phyloP scores from a whole-genome alignment of 2,329 filamentous ascomycete genomes.

The Ceratocystis diversiconidia region DNA sequence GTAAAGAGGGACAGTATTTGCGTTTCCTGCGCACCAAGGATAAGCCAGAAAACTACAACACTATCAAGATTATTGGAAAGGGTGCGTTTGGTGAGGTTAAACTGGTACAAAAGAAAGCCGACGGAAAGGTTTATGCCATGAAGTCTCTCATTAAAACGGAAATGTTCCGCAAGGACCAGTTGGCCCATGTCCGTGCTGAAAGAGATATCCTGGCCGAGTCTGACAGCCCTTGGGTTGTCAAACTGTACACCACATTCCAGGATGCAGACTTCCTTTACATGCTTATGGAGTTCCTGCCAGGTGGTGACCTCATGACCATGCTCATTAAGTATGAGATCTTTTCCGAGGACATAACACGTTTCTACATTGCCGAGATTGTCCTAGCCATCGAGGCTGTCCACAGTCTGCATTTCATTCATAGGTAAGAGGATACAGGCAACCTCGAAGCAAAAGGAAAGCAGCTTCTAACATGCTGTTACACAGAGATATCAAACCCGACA shows the following conservation, averaged over 20 bases:
- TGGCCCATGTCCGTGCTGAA: conserved; percentile 93
- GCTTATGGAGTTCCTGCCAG: conserved; percentile 97
- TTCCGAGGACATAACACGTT: conserved; percentile 93
- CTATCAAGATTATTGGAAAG: conserved; percentile 96
- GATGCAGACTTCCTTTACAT: conserved; percentile 94
- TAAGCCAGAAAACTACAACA: conserved; percentile 85
- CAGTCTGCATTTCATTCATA: conserved; percentile 94
- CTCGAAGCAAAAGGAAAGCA: neutral
- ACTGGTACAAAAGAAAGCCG: conserved; percentile 87
- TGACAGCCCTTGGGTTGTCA: conserved; percentile 99
- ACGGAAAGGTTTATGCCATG: conserved; percentile 94
- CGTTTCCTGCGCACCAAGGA: conserved; percentile 90
- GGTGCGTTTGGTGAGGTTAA: conserved; percentile 98
- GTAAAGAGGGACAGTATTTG: conserved; percentile 82
- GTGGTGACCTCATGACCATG: conserved; percentile 99
- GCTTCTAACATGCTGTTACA: neutral
- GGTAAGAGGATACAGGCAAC: conserved; percentile 40
- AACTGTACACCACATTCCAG: conserved; percentile 96
- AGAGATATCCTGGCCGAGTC: conserved; percentile 95
- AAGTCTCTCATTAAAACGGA: conserved; percentile 98
- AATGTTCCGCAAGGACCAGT: conserved; percentile 99
- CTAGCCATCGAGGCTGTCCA: conserved; percentile 98
- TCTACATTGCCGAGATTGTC: conserved; percentile 97
- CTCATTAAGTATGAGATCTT: conserved; percentile 99
- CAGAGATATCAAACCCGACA: conserved; percentile 69